Evolutionary conservation across 176 grass and related monocot species (phyloP), one percentile per base, ranked within the genome.

Genomic region (Alloteropsis semialata): DNA sequence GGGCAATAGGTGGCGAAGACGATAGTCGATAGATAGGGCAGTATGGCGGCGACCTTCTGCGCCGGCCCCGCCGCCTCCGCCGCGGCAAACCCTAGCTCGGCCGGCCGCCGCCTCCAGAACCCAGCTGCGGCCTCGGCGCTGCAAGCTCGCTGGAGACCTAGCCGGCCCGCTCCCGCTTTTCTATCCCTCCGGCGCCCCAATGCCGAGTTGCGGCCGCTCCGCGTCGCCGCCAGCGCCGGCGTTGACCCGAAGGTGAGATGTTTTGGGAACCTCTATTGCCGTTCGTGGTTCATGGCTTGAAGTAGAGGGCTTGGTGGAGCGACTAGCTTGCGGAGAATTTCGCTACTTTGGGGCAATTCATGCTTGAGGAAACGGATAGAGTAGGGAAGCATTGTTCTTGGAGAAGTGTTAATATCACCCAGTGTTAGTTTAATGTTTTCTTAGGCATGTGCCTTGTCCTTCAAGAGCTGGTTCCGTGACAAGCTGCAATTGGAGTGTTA

Each of bases 31-130:
- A 76, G 74, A 81, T 90, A 80, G 75, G 63, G 78, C 39, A 88
- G 61, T 10, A 91, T 89, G 92, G 63, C 86, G 86, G 75, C 86
- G 44, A 79, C 80, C 73, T 83, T 91, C 81, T 78, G 56, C 64
- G 70, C 80, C 83, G 84, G 25, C 55, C 45, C 75, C 77, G 64
- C 81, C 17, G 74, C 89, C 70, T 67, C 60, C 33, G 76, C 82
- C 12, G 84, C 81, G 41, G 75, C 30, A 58, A 77, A 72, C 68
- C 79, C 74, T 82, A 71, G 78, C 45, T 21, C 63, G 32, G 46
- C 69, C 18, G 82, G 9, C 2, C 69, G 58, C 58, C 59, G 69
- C 10, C 83, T 27, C 41, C 78, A 22, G 10, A 38, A 17, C 24
- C 57, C 46, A 83, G 63, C 41, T 38, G 21, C 75, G 18, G 55